Percentiles rank a stretch among this genome's conserved stretches.
These are phyloP conservation scores for Neofusicoccum cordaticola DNA, from an alignment of 2,329 filamentous ascomycete species.

Conservation along the genomic window DNA sequence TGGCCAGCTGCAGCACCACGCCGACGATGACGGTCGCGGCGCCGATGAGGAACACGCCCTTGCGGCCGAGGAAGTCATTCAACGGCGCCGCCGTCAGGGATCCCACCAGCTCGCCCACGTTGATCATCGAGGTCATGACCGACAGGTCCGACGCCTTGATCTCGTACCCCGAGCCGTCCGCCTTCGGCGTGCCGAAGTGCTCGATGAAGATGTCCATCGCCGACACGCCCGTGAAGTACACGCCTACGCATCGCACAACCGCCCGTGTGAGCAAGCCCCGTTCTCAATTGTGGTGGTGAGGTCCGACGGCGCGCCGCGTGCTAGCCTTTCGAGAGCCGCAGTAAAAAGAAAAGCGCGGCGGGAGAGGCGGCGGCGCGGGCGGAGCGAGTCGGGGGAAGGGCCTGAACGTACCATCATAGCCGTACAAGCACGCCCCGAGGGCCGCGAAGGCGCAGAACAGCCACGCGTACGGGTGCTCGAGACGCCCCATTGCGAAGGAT, in stretches of 20 bases:
- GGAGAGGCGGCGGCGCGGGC: neutral
- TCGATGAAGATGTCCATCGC: slow-evolving; percentile 31
- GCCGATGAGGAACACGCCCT: slow-evolving; percentile 31
- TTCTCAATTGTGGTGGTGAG: too few relatives aligned
- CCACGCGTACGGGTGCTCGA: slow-evolving; percentile 34
- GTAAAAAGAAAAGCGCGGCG: neutral
- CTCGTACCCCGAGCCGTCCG: slow-evolving; percentile 27
- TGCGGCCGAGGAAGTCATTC: slow-evolving; percentile 37
- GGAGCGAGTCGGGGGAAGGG: neutral
- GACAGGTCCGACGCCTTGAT: slow-evolving; percentile 27
- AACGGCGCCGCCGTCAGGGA: slow-evolving; percentile 37
- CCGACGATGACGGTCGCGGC: slow-evolving; percentile 28
- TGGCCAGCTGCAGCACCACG: slow-evolving; percentile 15
- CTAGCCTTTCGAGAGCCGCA: neutral
- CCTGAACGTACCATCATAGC: slow-evolving; percentile 27
- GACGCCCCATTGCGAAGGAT: neutral
- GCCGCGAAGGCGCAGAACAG: slow-evolving; percentile 38
- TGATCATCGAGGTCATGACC: slow-evolving; percentile 41
- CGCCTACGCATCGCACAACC: slow-evolving; percentile 17
- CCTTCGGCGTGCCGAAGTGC: slow-evolving; percentile 31
- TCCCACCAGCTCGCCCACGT: slow-evolving; percentile 40
- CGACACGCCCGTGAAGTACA: slow-evolving; percentile 37
- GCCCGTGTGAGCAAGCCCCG: too few relatives aligned
- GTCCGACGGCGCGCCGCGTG: too few relatives aligned
- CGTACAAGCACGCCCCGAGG: slow-evolving; percentile 38